Base-by-base conservation (phyloP, 495 filamentous ascomycete species). In the Penicillium samsonianum region DNA sequence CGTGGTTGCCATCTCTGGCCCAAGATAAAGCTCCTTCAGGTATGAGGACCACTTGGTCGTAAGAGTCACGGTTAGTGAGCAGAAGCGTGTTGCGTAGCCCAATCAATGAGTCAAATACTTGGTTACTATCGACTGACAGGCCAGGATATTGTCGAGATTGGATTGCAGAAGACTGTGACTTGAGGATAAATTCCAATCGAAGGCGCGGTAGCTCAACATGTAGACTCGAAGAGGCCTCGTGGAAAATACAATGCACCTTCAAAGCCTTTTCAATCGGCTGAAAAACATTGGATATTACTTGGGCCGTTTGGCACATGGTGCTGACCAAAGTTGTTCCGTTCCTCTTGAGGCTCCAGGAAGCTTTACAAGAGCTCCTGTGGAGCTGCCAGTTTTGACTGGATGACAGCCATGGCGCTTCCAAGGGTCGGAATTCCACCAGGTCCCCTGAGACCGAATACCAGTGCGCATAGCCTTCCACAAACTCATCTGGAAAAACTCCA, bases 81-180 rank as follows among this genome's bases (percentile, higher is more conserved):
- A 87, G 65, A 7, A 89, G 73, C 47, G 76, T 83, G 58, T 72
- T 84, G 1, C 52, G 19, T 10, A 90, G 73, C 0, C 86, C 84
- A 57, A 76, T 58, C 7, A 89, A 61, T 30, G 28, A 0, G 82
- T 78, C 5, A 85, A 55, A 0, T 61, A 66, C 59, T 88, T 88
- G 87, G 25, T 69, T 44, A 1, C 47, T 28, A 62, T 86, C 84
- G 4, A 90, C 64, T 1, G 56, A 43, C 79, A 85, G 84, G 1
- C 77, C 79, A 11, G 74, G 78, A 50, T 80, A 83, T 53, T 88
- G 76, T 16, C 72, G 70, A 3, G 76, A 86, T 41, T 70, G 55
- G n/a, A 87, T 63, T 0, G 53, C 20, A 3, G 64, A 59, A 6
- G 49, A 33, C 6, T 70, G 65, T 38, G 26, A 5, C 12, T 63